These are phyloP conservation scores for Cardiosporidium cionae DNA, from an alignment of 169 alveolate species.

Conservation along the genomic window DNA sequence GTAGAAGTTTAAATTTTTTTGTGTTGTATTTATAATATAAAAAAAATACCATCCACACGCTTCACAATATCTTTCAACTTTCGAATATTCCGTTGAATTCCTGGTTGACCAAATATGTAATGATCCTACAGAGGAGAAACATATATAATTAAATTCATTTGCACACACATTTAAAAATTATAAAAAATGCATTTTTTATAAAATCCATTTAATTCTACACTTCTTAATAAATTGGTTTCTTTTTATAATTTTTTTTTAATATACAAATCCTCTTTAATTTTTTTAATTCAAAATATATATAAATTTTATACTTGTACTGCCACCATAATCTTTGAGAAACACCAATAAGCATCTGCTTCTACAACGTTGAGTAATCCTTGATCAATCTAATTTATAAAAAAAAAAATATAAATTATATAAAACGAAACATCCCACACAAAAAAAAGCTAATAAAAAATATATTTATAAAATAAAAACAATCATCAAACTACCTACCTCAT, in stretches of 20 bases:
- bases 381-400: conserved; percentile 1
- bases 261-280: neutral
- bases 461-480: too few species aligned
- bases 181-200: neutral
- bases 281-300: neutral
- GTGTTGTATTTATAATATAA: too few species aligned
- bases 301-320: conserved; percentile 57
- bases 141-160: conserved; percentile 53
- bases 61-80: conserved; percentile 77
- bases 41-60: conserved; percentile 67
- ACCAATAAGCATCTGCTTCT: conserved; percentile 81
- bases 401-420: too few species aligned
- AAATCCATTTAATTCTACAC: neutral
- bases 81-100: conserved; percentile 75
- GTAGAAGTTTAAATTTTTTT: too few species aligned
- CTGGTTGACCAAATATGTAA: conserved; percentile 87
- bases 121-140: conserved; percentile 81
- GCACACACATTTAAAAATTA: neutral
- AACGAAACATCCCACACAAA: too few species aligned
- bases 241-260: neutral
- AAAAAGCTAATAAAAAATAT: too few species aligned
- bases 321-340: conserved; percentile 77
- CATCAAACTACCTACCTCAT: too few species aligned
- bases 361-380: conserved; percentile 59
- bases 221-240: neutral